Evolutionary conservation across 305 asterid genomes (phyloP), one percentile per base, ranked within the genome.

Genomic region (Andrographis paniculata): DNA sequence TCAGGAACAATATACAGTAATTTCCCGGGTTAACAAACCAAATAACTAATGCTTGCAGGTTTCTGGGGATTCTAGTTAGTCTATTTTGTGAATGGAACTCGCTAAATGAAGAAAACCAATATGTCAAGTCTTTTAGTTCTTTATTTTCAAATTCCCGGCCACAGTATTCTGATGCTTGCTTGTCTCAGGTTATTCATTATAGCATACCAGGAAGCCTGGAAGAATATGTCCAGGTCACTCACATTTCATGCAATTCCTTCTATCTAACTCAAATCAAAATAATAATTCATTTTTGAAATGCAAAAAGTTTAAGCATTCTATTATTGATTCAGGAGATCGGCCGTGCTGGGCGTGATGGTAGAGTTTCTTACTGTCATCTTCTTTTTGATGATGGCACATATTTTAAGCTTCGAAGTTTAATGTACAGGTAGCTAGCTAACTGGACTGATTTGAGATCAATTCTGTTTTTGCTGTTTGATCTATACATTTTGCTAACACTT

Each of bases 281-380:
- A 9, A 55, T 35, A 37, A 2, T 27, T 14, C 43, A 30, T 27
- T 24, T 20, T 44, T 55, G n/a, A 56, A 46, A 31, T 54, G 42
- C 55, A 60, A 42, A 65, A 33, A 11, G 39, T 64, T 46, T 52
- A 58, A 48, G 20, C 22, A 44, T 54, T 18, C 17, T 42, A 50
- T 64, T 24, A 60, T 45, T 14, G 17, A 39, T 67, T 70, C 59
- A 91, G 96, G 99, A 87, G 76, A 87, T 84, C 57, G 99, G 99
- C 15, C 99, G 99, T 68, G 95, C 99, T 57, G 96, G 99, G 39
- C 99, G 99, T 61, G 94, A 91, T 70, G 99, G 99, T 58, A 83
- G 84, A 69, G 37, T 68, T 46, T 70, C 99, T 63, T 77, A 76
- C 65, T 91, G 99, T 57, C 95, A 87, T 75, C 91, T 87, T 45